Evolutionary conservation across 75 land plant genomes (phyloP), one percentile per base, ranked within the genome.

Genomic region (Pinus tabuliformis): DNA sequence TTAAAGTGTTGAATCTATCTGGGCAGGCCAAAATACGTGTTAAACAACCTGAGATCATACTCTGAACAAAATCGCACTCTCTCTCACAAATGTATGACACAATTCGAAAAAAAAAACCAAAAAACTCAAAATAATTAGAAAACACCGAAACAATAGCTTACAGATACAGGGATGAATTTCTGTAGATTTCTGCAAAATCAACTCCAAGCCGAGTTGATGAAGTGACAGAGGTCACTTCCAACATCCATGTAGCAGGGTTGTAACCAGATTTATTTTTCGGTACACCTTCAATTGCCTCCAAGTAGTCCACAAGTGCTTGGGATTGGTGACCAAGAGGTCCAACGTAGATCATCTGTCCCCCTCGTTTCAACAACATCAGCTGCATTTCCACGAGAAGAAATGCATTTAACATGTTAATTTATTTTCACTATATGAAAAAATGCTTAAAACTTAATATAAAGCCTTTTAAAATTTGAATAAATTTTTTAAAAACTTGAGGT

Each of bases 221-320:
- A 6, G 37, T 49, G 7, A 79, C 57, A 26, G 84, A 78, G 57
- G 68, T 77, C 8, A 76, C 82, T 64, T 86, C 88, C 56, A 87
- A 58, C 89, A 87, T 87, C 89, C 89, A 87, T 33, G 89, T 85
- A 6, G 89, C 89, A 1, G 89, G 89, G 72, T 87, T 87, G 59
- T 85, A 82, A 8, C 88, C 89, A 8, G 71, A 64, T 49, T 49
- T 81, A 7, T 84, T 87, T 24, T 63, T 49, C 15, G 78, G 74
- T 15, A 77, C 78, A 6, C 78, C 78, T 14, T 84, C 82, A 15
- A 75, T 74, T 42, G 82, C 87, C 79, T 87, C 84, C 45, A 87
- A 84, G 42, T 84, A 87, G 33, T 87, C 80, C 24, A 87, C 79
- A 4, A 87, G 88, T 20, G 61, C 59, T 26, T 80, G 77, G 7